phyloP scores from a whole-genome alignment of 2,329 filamentous ascomycete species.

The Ascochyta pisi region DNA sequence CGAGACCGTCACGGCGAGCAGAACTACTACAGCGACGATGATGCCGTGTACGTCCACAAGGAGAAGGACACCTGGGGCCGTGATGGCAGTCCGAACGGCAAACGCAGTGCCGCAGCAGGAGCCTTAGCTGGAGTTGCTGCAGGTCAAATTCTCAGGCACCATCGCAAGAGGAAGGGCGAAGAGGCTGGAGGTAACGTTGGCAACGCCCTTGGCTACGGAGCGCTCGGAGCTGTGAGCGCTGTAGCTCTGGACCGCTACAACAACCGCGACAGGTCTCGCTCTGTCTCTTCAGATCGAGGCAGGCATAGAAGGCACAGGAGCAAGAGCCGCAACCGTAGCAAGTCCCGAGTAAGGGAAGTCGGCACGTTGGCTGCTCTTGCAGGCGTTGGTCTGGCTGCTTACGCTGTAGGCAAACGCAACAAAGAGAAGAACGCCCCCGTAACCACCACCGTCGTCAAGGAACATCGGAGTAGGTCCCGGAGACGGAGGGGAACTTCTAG shows the following conservation, averaged over 20 bases:
- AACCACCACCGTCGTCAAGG: conserved; percentile 49
- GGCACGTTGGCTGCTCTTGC: conserved; percentile 67
- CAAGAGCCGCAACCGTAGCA: conserved; percentile 43
- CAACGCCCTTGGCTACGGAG: conserved; percentile 65
- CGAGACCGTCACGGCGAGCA: conserved; percentile 51
- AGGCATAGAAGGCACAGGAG: conserved; percentile 29
- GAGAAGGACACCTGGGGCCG: conserved; percentile 55
- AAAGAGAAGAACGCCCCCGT: conserved; percentile 56
- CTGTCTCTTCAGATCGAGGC: conserved; percentile 45
- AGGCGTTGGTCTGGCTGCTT: conserved; percentile 65
- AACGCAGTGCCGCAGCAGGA: conserved; percentile 68
- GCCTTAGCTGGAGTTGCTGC: conserved; percentile 67
- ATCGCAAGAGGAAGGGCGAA: conserved; percentile 63
- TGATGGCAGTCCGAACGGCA: conserved; percentile 55
- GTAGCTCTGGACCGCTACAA: conserved; percentile 62
- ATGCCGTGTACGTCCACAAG: conserved; percentile 65
- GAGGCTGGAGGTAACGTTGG: conserved; percentile 59
- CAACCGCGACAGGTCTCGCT: conserved; percentile 55
- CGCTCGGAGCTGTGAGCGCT: conserved; percentile 66
- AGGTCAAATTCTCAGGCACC: conserved; percentile 65
- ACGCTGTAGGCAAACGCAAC: conserved; percentile 56
- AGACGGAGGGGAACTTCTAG: conserved; percentile 44
- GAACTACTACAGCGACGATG: conserved; percentile 66
- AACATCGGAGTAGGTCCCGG: conserved; percentile 56
- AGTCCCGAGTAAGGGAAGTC: conserved; percentile 58